These are phyloP conservation scores for Tuber melanosporum DNA, from an alignment of 495 filamentous ascomycete genomes.

Conservation along the genomic window DNA sequence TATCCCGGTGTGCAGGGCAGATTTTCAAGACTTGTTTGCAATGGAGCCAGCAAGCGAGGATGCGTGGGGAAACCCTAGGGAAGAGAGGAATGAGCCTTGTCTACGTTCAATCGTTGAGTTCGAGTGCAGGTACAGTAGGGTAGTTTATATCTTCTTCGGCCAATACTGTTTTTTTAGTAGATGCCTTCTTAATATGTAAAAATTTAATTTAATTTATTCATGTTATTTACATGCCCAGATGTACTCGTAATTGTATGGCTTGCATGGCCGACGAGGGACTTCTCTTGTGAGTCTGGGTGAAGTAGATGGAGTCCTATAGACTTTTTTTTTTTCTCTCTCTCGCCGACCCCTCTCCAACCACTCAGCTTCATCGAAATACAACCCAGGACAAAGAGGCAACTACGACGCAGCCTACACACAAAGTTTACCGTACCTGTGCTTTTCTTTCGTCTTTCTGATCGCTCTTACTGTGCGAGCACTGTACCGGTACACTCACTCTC, in stretches of 20 bases:
- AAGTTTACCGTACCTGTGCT: neutral
- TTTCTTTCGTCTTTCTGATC: neutral
- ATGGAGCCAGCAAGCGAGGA: constrained; percentile 3
- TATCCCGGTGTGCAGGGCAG: neutral
- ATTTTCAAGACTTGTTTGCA: neutral
- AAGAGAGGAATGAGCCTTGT: neutral
- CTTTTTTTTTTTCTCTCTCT: neutral
- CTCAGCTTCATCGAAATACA: constrained; percentile 3
- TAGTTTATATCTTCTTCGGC: neutral
- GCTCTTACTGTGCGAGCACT: neutral
- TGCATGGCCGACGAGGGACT: neutral
- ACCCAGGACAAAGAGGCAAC: neutral
- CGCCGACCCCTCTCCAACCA: neutral
- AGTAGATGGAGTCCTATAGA: neutral
- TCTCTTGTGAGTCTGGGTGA: neutral
- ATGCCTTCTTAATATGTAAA: neutral
- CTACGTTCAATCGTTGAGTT: neutral
- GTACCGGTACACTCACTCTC: neutral
- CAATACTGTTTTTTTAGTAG: neutral
- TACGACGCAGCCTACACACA: neutral
- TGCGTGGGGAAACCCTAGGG: neutral
- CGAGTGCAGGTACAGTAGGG: neutral
- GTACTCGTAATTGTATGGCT: neutral
- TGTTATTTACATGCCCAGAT: neutral
- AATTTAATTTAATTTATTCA: neutral